Evolutionary conservation across 2,329 filamentous ascomycete species (phyloP).

Genomic region (Hymenoscyphus salicellus): DNA sequence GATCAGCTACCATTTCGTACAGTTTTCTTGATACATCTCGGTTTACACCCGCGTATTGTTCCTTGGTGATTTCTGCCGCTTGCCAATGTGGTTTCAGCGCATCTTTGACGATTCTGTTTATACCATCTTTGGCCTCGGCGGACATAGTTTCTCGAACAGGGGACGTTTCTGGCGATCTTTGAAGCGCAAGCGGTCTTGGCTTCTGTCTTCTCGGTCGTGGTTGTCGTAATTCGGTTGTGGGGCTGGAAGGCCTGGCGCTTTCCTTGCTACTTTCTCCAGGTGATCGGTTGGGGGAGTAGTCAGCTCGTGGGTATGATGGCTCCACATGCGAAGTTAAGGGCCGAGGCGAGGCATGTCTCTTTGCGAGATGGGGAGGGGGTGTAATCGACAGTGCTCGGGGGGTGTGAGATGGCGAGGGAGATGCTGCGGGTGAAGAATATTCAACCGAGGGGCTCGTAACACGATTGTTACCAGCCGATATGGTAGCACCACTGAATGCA

Average conservation of each 20-base stretch:
- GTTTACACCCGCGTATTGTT: conserved; percentile 91
- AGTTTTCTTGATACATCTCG: conserved; percentile 82
- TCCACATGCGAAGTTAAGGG: conserved; percentile 69
- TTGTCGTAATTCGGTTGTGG: conserved; percentile 33
- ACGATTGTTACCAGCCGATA: conserved; percentile 25
- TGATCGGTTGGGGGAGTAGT: conserved; percentile 65
- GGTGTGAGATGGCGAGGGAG: conserved; percentile 64
- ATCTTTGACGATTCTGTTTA: conserved; percentile 82
- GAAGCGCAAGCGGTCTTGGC: conserved; percentile 34
- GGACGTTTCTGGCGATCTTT: conserved; percentile 54
- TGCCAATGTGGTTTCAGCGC: conserved; percentile 77
- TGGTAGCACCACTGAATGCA: conserved; percentile 22
- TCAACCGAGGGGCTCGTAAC: conserved; percentile 38
- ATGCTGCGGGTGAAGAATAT: conserved; percentile 63
- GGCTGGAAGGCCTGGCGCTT: conserved; percentile 24
- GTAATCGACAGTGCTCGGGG: conserved; percentile 66
- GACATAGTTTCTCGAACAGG: conserved; percentile 66
- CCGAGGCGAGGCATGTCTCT: conserved; percentile 63
- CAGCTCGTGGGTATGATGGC: conserved; percentile 70
- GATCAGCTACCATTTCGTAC: conserved; percentile 60
- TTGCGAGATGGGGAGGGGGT: conserved; percentile 62
- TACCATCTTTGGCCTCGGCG: conserved; percentile 79
- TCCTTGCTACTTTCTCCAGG: conserved; percentile 33
- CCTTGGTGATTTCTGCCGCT: conserved; percentile 74
- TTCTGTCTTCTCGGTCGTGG: conserved; percentile 33